Conservation (phyloP, 139 green algal species). For the Picochlorum sp. region DNA sequence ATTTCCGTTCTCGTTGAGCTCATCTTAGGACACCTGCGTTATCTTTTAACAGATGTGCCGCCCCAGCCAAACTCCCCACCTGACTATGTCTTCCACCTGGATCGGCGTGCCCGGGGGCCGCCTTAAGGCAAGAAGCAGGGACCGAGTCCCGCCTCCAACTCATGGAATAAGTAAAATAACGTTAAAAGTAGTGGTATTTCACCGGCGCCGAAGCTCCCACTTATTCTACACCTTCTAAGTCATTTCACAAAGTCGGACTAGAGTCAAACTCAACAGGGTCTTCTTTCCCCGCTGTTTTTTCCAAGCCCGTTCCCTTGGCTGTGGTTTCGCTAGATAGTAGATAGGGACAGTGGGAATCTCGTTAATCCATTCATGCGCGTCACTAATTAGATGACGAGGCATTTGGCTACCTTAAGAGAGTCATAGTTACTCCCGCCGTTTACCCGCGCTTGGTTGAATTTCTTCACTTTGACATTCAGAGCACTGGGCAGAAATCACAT, state of each 20-base stretch:
- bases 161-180: conserved; percentile 86
- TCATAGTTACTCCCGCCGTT: conserved; percentile 89
- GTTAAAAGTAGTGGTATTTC: conserved; percentile 81
- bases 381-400: conserved; percentile 64
- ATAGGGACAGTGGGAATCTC: conserved; percentile 81
- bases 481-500: conserved; percentile 96
- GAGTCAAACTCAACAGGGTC: conserved; percentile 83
- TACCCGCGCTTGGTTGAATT: conserved; percentile 93
- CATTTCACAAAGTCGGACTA: conserved; percentile 76
- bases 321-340: conserved; percentile 72
- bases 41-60: conserved; percentile 89
- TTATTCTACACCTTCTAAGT: conserved; percentile 80
- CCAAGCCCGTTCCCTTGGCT: conserved; percentile 57
- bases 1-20: conserved; percentile 93
- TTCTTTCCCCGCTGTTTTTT: conserved; percentile 79
- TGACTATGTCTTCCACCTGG: conserved; percentile 83
- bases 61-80: conserved; percentile 87
- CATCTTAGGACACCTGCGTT: conserved; percentile 88
- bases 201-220: conserved; percentile 65
- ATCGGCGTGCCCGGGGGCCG: conserved; percentile 36
- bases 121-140: conserved; percentile 71
- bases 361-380: conserved; percentile 71
- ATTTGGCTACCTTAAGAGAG: conserved; percentile 72
- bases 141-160: conserved; percentile 61
- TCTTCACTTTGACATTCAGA: conserved; percentile 96